phyloP scores from a whole-genome alignment of 2,329 filamentous ascomycete genomes.

The Hypomyces rosellus region DNA sequence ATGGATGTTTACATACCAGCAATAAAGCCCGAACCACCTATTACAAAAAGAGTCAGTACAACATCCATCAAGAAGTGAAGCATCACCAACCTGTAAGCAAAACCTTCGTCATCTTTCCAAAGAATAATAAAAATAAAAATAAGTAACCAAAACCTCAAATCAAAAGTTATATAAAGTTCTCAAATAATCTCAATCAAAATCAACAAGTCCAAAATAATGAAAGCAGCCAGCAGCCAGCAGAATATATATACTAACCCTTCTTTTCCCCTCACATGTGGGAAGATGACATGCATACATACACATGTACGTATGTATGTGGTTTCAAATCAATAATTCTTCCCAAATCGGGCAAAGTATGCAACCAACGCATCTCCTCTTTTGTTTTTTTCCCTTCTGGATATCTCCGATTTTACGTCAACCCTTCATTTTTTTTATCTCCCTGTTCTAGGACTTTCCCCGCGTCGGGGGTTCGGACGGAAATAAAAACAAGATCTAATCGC shows the following conservation, averaged over 20 bases:
- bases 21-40: conserved; percentile 31
- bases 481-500: too few relatives aligned
- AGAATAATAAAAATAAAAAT: neutral
- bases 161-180: neutral
- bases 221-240: too few relatives aligned
- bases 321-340: too few relatives aligned
- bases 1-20: conserved; percentile 21
- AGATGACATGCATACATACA: too few relatives aligned
- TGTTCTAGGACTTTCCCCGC: too few relatives aligned
- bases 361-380: neutral
- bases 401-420: too few relatives aligned
- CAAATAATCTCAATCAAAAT: neutral
- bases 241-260: too few relatives aligned
- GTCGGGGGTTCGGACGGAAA: too few relatives aligned
- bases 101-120: conserved; percentile 22
- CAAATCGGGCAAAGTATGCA: too few relatives aligned
- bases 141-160: neutral
- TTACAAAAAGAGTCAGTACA: neutral
- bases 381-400: neutral
- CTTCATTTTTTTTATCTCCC: too few relatives aligned
- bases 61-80: neutral
- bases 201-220: neutral
- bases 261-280: too few relatives aligned
- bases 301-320: too few relatives aligned
- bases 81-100: conserved; percentile 23